phyloP scores from a whole-genome alignment of 345 rosid genomes.

The Geranium rotundifolium region DNA sequence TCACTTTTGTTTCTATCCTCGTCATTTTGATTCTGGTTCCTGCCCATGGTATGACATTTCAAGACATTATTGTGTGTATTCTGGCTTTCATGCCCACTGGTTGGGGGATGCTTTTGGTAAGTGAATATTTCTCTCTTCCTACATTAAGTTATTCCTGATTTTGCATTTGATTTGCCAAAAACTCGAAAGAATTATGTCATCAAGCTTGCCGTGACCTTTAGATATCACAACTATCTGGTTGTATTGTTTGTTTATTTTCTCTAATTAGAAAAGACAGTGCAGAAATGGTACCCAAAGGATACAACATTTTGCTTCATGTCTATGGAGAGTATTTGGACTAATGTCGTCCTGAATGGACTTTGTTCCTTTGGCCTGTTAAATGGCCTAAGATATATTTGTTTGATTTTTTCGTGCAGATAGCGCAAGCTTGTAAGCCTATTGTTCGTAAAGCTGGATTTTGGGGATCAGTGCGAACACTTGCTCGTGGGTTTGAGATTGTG shows the following conservation, averaged over 20 bases:
- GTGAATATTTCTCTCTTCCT: constrained; percentile 10
- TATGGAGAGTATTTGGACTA: not conserved
- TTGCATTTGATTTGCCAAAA: no score
- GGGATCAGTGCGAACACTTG: constrained; percentile 59
- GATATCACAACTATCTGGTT: no score
- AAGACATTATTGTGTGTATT: constrained; percentile 56
- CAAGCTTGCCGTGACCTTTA: no score
- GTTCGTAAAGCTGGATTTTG: constrained; percentile 48
- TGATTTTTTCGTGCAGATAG: constrained; percentile 33
- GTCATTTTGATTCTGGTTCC: constrained; percentile 51
- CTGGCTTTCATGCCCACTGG: constrained; percentile 93
- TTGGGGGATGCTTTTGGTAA: constrained; percentile 84
- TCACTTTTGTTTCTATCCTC: constrained; percentile 39
- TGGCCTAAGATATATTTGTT: not conserved
- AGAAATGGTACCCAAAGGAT: no score
- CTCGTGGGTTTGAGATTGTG: constrained; percentile 59
- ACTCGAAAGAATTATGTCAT: no score
- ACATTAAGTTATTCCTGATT: no score
- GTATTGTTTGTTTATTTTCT: no score
- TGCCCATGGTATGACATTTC: constrained; percentile 34
- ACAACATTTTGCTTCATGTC: no score
- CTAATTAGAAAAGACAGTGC: no score
- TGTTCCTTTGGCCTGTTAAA: not conserved
- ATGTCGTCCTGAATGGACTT: no score
- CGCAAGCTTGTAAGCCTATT: constrained; percentile 70